A percentile compares a stretch with the other conserved stretches of the same genome.
phyloP scores from a whole-genome alignment of 23 red algal species.

The Pyropia yezoensis region DNA sequence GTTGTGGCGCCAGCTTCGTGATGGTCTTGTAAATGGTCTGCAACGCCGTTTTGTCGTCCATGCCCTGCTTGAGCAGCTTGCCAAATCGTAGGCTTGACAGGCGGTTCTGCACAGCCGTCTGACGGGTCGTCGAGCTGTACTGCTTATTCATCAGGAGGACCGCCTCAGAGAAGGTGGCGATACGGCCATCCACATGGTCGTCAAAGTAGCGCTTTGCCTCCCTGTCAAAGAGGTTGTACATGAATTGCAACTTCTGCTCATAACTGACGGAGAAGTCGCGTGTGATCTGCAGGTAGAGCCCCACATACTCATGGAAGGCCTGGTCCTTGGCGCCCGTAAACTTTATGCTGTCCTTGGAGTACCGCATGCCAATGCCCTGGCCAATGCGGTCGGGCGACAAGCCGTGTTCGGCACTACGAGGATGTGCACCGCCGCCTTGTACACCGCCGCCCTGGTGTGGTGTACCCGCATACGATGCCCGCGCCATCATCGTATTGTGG shows the following conservation, averaged over 20 bases:
- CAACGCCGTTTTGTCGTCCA: not conserved
- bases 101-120: slow-evolving; percentile 13
- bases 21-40: slow-evolving; percentile 5
- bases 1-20: slow-evolving; percentile 7
- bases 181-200: not conserved
- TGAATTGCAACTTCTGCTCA: slow-evolving; percentile 2
- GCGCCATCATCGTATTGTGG: too few relatives aligned
- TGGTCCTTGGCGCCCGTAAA: slow-evolving; percentile 13
- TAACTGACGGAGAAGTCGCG: slow-evolving; percentile 4
- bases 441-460: too few relatives aligned
- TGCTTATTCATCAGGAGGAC: slow-evolving; percentile 10
- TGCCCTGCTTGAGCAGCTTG: not conserved
- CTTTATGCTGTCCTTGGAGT: slow-evolving; percentile 8
- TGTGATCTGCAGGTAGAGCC: slow-evolving; percentile 1
- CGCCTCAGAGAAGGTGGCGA: slow-evolving; percentile 5
- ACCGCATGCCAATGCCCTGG: slow-evolving; percentile 18
- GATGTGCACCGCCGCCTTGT: too few relatives aligned
- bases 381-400: not conserved
- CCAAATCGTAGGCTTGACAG: not conserved
- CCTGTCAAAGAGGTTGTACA: slow-evolving; percentile 10
- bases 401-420: too few relatives aligned
- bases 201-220: slow-evolving; percentile 14
- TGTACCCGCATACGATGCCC: too few relatives aligned
- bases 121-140: slow-evolving; percentile 16
- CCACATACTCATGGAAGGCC: slow-evolving; percentile 13